Evolutionary conservation across 2,329 filamentous ascomycete species (phyloP), one percentile per base, ranked within the genome.

Genomic region (Cladobotryum mycophilum): DNA sequence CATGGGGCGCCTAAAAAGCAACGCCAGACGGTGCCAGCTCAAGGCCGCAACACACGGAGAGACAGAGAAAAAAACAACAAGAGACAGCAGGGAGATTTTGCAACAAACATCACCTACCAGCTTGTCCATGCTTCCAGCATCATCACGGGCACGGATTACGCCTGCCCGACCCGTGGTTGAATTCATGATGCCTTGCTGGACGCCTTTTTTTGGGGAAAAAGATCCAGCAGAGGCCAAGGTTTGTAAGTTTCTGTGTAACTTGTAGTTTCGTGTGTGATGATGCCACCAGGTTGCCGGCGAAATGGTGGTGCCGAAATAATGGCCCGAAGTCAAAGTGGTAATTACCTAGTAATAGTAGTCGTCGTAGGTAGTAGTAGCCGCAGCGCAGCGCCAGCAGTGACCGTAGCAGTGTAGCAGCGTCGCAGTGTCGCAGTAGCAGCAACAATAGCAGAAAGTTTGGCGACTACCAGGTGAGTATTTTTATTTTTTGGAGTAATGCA

Each of bases 41-140:
- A 11, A 9, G 36, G 14, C 36, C 36, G 6, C 36, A 17, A 17
- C 36, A 38, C 14, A n/a, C n/a, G n/a, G n/a, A n/a, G n/a, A n/a
- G n/a, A n/a, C n/a, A 38, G 15, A n/a, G n/a, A n/a, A 38, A 38
- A n/a, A 38, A 38, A n/a, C 14, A 42, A 22, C 7, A 14, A 5
- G 15, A 22, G 20, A 37, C 33, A 42, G 43, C 43, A 30, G 35
- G 41, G 36, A n/a, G 40, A 38, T 47, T 40, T 9, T 36, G 42
- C 47, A 49, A 20, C 38, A 47, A 11, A 40, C 46, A 37, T 35
- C 22, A 71, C 77, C 73, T 75, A 84, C 81, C 71, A 84, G 71
- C 63, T 76, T 78, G 57, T 80, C 78, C 72, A 84, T 75, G 59
- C 67, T 71, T 55, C 70, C 71, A 55, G 71, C 75, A 67, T 76